Evolutionary conservation across 1,284 basidiomycete species (phyloP).

Genomic region (Omphalotus olearius): DNA sequence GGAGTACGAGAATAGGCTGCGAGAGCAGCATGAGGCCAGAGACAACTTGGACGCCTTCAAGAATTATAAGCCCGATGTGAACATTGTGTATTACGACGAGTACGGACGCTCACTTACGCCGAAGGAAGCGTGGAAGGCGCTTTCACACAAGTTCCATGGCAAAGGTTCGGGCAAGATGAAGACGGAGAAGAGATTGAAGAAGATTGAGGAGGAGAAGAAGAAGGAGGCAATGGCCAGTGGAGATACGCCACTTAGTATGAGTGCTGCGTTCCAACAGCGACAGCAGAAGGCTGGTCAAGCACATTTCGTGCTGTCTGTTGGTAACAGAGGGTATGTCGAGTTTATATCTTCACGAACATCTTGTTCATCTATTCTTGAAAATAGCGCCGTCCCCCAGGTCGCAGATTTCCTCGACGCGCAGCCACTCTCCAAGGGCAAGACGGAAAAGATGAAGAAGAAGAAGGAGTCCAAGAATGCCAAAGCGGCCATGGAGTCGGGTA

Average conservation of each 20-base stretch:
- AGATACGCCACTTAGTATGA: constrained; percentile 92
- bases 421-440: constrained; percentile 74
- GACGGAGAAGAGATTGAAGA: constrained; percentile 90
- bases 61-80: constrained; percentile 95
- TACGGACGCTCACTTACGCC: constrained; percentile 86
- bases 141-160: constrained; percentile 95
- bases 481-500: constrained; percentile 51
- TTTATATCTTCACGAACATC: constrained; percentile 4
- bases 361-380: constrained; percentile 9
- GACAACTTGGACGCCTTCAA: constrained; percentile 82
- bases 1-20: constrained; percentile 89
- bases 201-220: constrained; percentile 92
- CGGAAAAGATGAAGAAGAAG: constrained; percentile 74
- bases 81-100: constrained; percentile 96
- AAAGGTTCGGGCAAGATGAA: constrained; percentile 93
- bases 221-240: constrained; percentile 86
- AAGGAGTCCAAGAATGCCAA: constrained; percentile 41
- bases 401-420: constrained; percentile 75
- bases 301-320: constrained; percentile 90
- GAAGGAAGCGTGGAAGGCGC: constrained; percentile 96
- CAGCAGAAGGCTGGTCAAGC: constrained; percentile 92
- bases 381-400: constrained; percentile 76
- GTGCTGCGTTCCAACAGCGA: constrained; percentile 82
- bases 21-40: constrained; percentile 89
- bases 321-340: constrained; percentile 79